Percentiles rank a stretch among this genome's conserved stretches.
phyloP scores from a whole-genome alignment of 129 eudicot species.

The Kitagawia praeruptora region DNA sequence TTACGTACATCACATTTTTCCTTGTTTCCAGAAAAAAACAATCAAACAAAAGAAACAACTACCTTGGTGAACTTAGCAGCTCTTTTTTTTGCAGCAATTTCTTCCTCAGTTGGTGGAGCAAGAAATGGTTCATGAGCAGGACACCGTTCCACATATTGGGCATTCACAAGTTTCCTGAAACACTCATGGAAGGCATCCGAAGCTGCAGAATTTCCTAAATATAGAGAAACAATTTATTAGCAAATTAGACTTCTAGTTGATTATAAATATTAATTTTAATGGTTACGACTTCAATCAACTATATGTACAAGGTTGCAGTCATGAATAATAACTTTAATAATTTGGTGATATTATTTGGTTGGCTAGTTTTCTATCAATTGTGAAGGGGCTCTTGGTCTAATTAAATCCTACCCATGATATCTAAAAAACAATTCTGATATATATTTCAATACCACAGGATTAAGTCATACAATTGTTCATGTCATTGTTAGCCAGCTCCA shows the following conservation, averaged over 20 bases:
- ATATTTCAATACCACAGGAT: neutral
- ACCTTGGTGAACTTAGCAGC: slow-evolving; percentile 59
- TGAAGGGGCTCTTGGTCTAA: no score
- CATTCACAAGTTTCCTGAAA: slow-evolving; percentile 50
- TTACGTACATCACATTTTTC: neutral
- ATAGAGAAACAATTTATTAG: slow-evolving; percentile 6
- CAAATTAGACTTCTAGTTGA: neutral
- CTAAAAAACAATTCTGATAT: neutral
- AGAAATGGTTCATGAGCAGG: slow-evolving; percentile 85
- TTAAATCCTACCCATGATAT: no score
- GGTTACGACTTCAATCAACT: neutral
- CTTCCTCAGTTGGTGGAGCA: slow-evolving; percentile 55
- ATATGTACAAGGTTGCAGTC: neutral
- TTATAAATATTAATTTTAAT: neutral
- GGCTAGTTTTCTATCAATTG: no score
- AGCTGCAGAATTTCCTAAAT: slow-evolving; percentile 34
- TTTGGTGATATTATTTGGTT: no score
- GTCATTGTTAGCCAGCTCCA: neutral
- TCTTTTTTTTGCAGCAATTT: slow-evolving; percentile 44
- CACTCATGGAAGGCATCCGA: slow-evolving; percentile 34
- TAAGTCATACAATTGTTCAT: neutral
- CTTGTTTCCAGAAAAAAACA: neutral
- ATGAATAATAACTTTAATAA: no score
- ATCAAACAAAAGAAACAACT: neutral
- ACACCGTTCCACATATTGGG: slow-evolving; percentile 76